Conservation (phyloP, 306 rosid species). For the Dryas drummondii region DNA sequence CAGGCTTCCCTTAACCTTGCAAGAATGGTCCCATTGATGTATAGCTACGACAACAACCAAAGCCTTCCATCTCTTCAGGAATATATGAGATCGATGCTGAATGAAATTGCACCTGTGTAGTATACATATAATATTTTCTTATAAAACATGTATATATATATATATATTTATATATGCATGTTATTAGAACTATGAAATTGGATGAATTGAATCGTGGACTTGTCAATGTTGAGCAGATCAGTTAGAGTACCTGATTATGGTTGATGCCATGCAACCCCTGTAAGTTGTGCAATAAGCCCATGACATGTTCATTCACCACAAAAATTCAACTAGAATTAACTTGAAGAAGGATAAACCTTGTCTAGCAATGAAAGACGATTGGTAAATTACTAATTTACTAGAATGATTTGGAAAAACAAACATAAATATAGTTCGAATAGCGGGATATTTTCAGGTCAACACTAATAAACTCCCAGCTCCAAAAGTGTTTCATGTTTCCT, state of each 20-base stretch:
- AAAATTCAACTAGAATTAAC: neutral
- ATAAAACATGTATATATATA: too few relatives aligned
- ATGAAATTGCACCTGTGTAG: slow-evolving; percentile 1
- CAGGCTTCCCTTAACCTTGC: slow-evolving; percentile 47
- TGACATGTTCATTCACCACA: too few relatives aligned
- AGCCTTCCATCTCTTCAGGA: slow-evolving; percentile 41
- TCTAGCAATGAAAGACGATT: too few relatives aligned
- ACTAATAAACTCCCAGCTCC: neutral
- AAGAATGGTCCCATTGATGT: slow-evolving; percentile 59
- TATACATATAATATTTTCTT: too few relatives aligned
- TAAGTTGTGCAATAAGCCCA: too few relatives aligned
- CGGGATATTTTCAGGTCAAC: too few relatives aligned
- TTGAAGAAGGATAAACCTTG: neutral
- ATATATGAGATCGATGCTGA: slow-evolving; percentile 32
- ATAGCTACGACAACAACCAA: slow-evolving; percentile 41
- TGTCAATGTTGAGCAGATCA: too few relatives aligned
- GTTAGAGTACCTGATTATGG: too few relatives aligned
- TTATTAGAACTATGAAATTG: neutral
- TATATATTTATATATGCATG: too few relatives aligned
- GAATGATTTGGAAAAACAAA: neutral
- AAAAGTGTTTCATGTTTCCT: neutral
- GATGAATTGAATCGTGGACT: neutral
- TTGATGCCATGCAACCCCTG: too few relatives aligned
- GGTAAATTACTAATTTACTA: too few relatives aligned
- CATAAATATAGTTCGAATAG: neutral